Evolutionary conservation across 331 rosid genomes (phyloP), one percentile per base, ranked within the genome.

Genomic region (Prunus yedoensis): DNA sequence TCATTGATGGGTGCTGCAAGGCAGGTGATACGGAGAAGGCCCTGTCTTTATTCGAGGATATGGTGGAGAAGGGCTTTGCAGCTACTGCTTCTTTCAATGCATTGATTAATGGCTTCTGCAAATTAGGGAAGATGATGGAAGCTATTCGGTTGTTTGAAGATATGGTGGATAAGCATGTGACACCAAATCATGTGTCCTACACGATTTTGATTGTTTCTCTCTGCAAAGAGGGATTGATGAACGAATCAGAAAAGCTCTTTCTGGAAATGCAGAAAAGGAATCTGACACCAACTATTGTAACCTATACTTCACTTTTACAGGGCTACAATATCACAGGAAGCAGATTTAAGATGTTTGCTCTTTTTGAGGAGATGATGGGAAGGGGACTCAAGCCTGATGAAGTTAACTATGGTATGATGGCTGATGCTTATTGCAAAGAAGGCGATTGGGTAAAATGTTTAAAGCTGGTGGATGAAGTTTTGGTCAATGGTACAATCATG

Each of bases 311-410:
- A 4, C 83, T 88, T 73, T 68, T 88, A 23, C 85, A 75, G 2
- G 79, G 90, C 30, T 82, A 83, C 71, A 80, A 82, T 78, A 62
- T 6, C 20, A 74, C 69, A 18, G 90, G 88, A 73, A 71, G 74
- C 35, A 77, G 65, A 23, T 54, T 11, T 27, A 83, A 83, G 75
- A 82, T 84, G 76, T 58, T 77, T 72, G n/a, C 85, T 43, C 77
- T 88, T 52, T 88, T 80, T 64, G 80, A 82, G 71, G 87, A 86
- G 74, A 86, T 88, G 92, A 41, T 71, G 65, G 71, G 83, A 30
- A 76, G 64, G 73, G 90, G 85, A n/a, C 70, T 88, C 51, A 78
- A 76, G 59, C 86, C 84, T 49, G 87, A 84, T 71, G 69, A 78
- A 51, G 62, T 70, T 23, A 64, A 81, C 43, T 86, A 78, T 28